Base-by-base conservation (phyloP, 139 green algal species). In the Chlorella sp. region DNA sequence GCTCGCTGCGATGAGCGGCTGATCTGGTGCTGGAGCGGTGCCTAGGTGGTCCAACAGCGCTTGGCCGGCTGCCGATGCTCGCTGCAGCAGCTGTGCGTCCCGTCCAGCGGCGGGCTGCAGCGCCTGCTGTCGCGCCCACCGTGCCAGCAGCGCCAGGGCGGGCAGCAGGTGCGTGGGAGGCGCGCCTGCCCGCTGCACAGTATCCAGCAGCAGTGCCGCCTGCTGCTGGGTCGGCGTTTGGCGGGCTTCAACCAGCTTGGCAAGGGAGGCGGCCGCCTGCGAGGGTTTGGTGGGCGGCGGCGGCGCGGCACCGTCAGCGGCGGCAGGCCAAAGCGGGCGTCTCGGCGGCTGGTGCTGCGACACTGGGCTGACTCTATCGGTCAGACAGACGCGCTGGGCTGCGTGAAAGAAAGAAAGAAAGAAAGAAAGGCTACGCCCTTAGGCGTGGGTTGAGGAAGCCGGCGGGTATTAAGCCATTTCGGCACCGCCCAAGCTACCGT, bases 41-140 rank as follows among this genome's bases (percentile, higher is more conserved):
- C 4, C 34, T 1, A 9, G 46, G 34, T 8, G 11, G 34, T 9
- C 19, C 28, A 83, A 1, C 30, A 40, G 32, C 3, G 38, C 38
- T 30, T 22, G 3, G 8, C 60, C 40, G 19, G 77, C 60, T 8
- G 77, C 41, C 13, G 38, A 30, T 17, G 77, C 32, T 16, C 51
- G 51, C 13, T 22, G 38, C 28, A 83, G 40, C 40, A 83, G 77
- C 0, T 28, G 60, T 13, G 17, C 8, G 11, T 73, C 26, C 20
- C 60, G 77, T 24, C 38, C 60, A 0, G 22, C 28, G 6, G 30
- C 40, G 19, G 58, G 64, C 44, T 76, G 64, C 20, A 77, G 44
- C 32, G 34, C 28, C 41, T 80, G 82, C 82, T 82, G 73, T 60
- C 48, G 30, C 0, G 58, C 82, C 58, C 62, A 86, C 11, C 82